Evolutionary conservation across 2,329 filamentous ascomycete genomes (phyloP).

Genomic region (Colletotrichum chlorophyti): DNA sequence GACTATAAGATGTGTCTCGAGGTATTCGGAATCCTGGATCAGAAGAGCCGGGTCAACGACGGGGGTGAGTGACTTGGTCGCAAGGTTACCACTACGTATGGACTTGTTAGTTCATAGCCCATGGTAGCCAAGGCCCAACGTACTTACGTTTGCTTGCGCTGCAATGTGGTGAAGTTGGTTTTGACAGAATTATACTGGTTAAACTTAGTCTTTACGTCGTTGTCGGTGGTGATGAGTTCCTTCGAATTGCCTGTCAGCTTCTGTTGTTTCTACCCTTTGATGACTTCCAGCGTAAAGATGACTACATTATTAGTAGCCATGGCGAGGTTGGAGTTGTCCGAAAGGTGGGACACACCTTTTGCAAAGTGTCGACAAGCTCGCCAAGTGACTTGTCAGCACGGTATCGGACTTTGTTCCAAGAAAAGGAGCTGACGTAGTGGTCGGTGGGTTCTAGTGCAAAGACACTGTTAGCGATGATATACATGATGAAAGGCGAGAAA

Average conservation of each 20-base stretch:
- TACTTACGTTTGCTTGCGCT: constrained; percentile 85
- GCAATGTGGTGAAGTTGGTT: constrained; percentile 79
- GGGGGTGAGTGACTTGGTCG: constrained; percentile 91
- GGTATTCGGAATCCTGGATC: constrained; percentile 91
- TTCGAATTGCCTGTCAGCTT: constrained; percentile 42
- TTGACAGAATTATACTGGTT: constrained; percentile 93
- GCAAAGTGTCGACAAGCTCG: constrained; percentile 85
- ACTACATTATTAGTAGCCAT: neutral
- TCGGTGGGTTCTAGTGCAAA: constrained; percentile 82
- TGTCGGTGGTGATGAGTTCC: constrained; percentile 92
- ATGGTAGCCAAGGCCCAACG: neutral
- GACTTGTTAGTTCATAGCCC: constrained; percentile 19
- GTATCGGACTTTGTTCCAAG: constrained; percentile 98
- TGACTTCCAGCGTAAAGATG: neutral
- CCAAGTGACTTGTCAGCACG: constrained; percentile 88
- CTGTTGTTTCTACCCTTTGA: neutral
- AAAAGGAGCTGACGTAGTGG: constrained; percentile 86
- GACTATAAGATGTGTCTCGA: constrained; percentile 93
- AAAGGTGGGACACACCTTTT: constrained; percentile 83
- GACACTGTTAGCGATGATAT: constrained; percentile 33
- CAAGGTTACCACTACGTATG: constrained; percentile 79
- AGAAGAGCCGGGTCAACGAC: constrained; percentile 83
- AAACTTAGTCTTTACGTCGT: constrained; percentile 93
- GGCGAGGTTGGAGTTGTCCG: too few species aligned
- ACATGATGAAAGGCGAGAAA: constrained; percentile 13